Base-by-base conservation (phyloP, 495 filamentous ascomycete genomes). In the Bacidia rubella region DNA sequence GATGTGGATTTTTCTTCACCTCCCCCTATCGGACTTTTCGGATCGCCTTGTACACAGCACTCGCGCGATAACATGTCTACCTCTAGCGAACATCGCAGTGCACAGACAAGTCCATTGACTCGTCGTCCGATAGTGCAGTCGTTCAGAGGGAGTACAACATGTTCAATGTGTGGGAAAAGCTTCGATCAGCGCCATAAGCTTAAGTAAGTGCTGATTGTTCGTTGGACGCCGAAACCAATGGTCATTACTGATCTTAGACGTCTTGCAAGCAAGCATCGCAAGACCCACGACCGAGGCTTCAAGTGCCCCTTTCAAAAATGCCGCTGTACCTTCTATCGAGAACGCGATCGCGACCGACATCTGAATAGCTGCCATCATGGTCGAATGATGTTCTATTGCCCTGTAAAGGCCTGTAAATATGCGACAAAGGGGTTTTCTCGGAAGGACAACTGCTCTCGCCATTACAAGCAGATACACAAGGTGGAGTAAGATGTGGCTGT, bases 211-310 rank as follows among this genome's bases (percentile, higher is more conserved):
- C 7, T 7, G 15, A 35, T n/a, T n/a, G n/a, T n/a, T n/a, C n/a
- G n/a, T n/a, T n/a, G n/a, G n/a, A n/a, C n/a, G n/a, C n/a, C n/a
- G n/a, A n/a, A n/a, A n/a, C n/a, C n/a, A n/a, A n/a, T n/a, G n/a
- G n/a, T n/a, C n/a, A n/a, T n/a, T n/a, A n/a, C n/a, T n/a, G n/a
- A 35, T 35, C 15, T 35, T 35, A 7, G 29, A 35, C 29, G 15
- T 15, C 29, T 35, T 35, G 29, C 29, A 7, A 48, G 52, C 29
- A 54, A 54, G 40, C 43, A 54, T 25, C 3, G 22, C 27, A 54
- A 54, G 15, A 48, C 52, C 17, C 52, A 54, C 39, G 15, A 35
- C 1, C 42, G 52, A 32, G 43, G 47, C 22, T 1, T 48, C 29
- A 22, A 32, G 22, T 54, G 52, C 22, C 12, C 26, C 2, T 1